Base-by-base conservation (phyloP, 148 eudicot genomes). In the Agrostemma githago region DNA sequence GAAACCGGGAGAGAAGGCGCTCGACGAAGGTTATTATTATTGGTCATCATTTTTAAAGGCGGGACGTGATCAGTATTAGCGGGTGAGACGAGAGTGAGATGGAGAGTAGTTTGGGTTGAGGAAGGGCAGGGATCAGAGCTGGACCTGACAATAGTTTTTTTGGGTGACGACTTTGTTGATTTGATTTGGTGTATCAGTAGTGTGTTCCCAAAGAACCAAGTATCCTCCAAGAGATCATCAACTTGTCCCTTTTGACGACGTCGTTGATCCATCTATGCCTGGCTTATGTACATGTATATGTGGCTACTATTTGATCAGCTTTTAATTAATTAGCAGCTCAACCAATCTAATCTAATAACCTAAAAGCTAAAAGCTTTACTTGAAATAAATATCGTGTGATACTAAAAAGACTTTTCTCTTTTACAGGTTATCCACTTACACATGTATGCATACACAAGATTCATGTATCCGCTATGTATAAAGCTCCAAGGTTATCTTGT, bases 131-230 rank as follows among this genome's bases (percentile, higher is more conserved):
- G 84, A 70, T 86, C 86, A 38, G 90, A 86, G 39, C 78, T 74
- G 61, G 83, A 78, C 78, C 89, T 83, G 6, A 76, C 54, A 82
- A 89, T 86, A 62, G 39, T 77, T 21, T 76, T 76, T 26, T 26
- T 26, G 34, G 34, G 1, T 0, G 79, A 14, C 57, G 86, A 12
- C 6, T 80, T 83, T 66, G 77, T 83, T 66, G 77, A 53, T 20
- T 70, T 74, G 4, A 68, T 66, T 37, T 80, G 75, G 34, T 26
- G 34, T 1, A 26, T 26, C 34, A 26, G 34, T 62, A 83, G 82
- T 73, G 37, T 80, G 76, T 89, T 89, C 20, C 80, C 87, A 77
- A 89, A 89, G 66, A 86, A 89, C 90, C 90, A 89, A 15, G 72
- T 39, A 14, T 89, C 85, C 70, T 89, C 90, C 19, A 88, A 74